Base-by-base conservation (phyloP, 2,329 filamentous ascomycete species). In the Nemania diffusa region DNA sequence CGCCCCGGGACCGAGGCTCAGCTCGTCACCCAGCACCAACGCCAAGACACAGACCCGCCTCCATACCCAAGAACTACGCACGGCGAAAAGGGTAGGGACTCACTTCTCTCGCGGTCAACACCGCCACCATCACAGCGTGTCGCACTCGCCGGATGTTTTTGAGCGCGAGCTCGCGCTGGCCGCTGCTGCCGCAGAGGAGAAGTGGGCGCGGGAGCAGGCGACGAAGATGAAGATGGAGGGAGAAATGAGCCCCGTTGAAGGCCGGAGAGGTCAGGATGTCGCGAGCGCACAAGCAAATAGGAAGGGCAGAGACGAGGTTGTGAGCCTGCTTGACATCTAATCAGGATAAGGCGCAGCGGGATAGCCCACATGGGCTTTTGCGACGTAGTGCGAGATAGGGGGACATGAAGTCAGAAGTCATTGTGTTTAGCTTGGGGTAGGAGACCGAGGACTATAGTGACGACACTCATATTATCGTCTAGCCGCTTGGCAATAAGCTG, bases 101-200 rank as follows among this genome's bases (percentile, higher is more conserved):
- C n/a, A n/a, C n/a, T n/a, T n/a, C n/a, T 40, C 34, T 13, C 34
- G 34, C 5, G 8, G 42, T 2, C 42, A 20, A 7, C n/a, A 3
- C 5, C 42, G n/a, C 42, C 3, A 11, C n/a, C 26, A n/a, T n/a
- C 57, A 26, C 3, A 8, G 26, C 42, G 5, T 6, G 6, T 20
- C 57, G 40, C 26, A 24, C 27, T 27, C 40, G 27, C 57, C 27
- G 9, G 61, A 65, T 27, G 13, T 46, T 13, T 53, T 60, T n/a
- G 51, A 65, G 62, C 48, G 26, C 8, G 62, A 60, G 57, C 15
- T 56, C 5, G 37, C 56, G 22, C 26, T 48, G 29, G 57, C 48
- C n/a, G 57, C 55, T 5, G 60, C 60, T 3, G 48, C 37, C 2
- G 62, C 53, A 24, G 55, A 48, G 52, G 60, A 65, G 55, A 37